phyloP scores from a whole-genome alignment of 345 rosid genomes.

The Microthlaspi erraticum region DNA sequence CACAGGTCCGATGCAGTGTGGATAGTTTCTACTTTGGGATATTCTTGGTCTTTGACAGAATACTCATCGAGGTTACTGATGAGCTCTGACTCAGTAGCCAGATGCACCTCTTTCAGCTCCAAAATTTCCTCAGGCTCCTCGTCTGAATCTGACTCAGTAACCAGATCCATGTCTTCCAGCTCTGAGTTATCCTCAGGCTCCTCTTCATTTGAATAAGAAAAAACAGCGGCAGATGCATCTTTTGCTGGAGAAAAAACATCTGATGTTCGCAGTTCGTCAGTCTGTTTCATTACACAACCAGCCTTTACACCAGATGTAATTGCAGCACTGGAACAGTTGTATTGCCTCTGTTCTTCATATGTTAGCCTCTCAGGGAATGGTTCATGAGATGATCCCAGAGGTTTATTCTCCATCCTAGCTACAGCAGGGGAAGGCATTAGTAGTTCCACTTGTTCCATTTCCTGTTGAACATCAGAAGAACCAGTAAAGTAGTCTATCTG shows the following conservation, averaged over 20 bases:
- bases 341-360: conserved; percentile 32
- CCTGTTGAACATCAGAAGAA: conserved; percentile 29
- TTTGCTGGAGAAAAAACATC: conserved; percentile 35
- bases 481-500: conserved; percentile 30
- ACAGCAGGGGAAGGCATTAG: conserved; percentile 38
- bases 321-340: conserved; percentile 26
- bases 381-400: conserved; percentile 33
- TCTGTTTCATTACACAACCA: conserved; percentile 33
- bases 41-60: conserved; percentile 41
- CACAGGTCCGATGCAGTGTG: conserved; percentile 29
- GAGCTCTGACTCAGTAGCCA: conserved; percentile 40
- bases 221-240: conserved; percentile 33
- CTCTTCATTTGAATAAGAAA: conserved; percentile 27
- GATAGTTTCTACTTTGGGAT: conserved; percentile 18
- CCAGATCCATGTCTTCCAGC: conserved; percentile 44
- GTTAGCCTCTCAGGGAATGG: conserved; percentile 26
- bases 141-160: conserved; percentile 42
- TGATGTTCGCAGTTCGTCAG: conserved; percentile 38
- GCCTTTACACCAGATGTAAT: conserved; percentile 28
- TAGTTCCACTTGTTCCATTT: conserved; percentile 34
- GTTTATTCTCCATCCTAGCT: conserved; percentile 40
- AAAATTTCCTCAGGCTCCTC: conserved; percentile 40
- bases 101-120: conserved; percentile 41
- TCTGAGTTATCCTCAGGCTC: conserved; percentile 37
- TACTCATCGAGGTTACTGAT: conserved; percentile 32